A percentile compares a stretch with the other conserved stretches of the same genome.
phyloP scores from a whole-genome alignment of 2,329 filamentous ascomycete species.

The Fusarium veterinarium region DNA sequence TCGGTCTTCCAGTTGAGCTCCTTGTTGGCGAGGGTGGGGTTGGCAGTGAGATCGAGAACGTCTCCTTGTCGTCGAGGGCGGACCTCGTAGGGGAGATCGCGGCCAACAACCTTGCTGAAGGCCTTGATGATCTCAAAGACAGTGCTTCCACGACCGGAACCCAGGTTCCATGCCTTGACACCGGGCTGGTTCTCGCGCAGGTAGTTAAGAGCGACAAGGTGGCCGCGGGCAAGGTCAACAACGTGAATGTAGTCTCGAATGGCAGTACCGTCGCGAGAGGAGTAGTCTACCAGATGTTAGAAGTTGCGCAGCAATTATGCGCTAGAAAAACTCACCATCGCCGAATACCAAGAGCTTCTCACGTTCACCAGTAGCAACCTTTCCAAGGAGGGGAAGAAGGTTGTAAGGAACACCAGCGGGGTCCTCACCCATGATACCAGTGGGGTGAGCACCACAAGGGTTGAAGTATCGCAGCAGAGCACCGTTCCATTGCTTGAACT shows the following conservation, averaged over 20 bases:
- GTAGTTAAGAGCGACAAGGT: constrained; percentile 90
- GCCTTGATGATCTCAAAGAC: constrained; percentile 98
- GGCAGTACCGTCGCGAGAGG: constrained; percentile 88
- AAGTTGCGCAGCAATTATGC: neutral
- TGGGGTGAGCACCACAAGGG: constrained; percentile 93
- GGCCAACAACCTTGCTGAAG: constrained; percentile 88
- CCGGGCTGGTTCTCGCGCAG: constrained; percentile 86
- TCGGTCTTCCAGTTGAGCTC: constrained; percentile 95
- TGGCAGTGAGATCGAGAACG: constrained; percentile 93
- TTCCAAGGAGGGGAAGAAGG: constrained; percentile 90
- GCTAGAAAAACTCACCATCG: constrained; percentile 73
- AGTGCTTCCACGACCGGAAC: constrained; percentile 92
- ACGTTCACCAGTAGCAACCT: constrained; percentile 94
- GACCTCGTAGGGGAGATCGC: constrained; percentile 87
- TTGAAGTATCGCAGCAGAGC: constrained; percentile 98
- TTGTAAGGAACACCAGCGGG: constrained; percentile 97
- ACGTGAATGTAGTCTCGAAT: constrained; percentile 99
- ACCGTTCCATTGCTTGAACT: constrained; percentile 87
- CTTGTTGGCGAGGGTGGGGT: constrained; percentile 85
- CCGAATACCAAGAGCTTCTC: constrained; percentile 96
- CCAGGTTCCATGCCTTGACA: constrained; percentile 95
- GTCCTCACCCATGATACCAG: constrained; percentile 97
- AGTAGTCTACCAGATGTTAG: constrained; percentile 75
- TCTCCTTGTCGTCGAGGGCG: constrained; percentile 86
- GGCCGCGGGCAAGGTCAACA: constrained; percentile 86